Conservation (phyloP, 176 grass and related monocot genomes). For the Chloris gayana region DNA sequence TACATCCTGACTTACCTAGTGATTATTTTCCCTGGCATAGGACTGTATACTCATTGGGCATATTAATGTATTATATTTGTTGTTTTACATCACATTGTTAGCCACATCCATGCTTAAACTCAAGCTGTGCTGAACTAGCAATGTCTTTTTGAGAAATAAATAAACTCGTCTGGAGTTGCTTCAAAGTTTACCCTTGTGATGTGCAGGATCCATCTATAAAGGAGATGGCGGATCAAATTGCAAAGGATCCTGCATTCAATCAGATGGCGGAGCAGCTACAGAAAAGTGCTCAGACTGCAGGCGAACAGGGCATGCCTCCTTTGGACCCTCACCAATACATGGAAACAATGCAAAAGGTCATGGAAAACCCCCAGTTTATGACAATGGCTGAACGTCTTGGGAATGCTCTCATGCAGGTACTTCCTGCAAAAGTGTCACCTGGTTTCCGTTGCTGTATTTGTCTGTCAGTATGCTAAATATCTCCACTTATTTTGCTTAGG, state of each 20-base stretch:
- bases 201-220: constrained; percentile 89
- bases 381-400: constrained; percentile 88
- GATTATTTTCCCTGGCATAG: not conserved
- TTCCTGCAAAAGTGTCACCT: constrained; percentile 1
- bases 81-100: constrained; percentile 17
- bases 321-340: constrained; percentile 84
- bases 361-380: constrained; percentile 92
- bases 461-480: constrained; percentile 1
- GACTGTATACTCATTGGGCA: not conserved
- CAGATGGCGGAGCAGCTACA: constrained; percentile 93
- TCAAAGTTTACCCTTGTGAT: constrained; percentile 25
- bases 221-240: constrained; percentile 95
- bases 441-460: constrained; percentile 1
- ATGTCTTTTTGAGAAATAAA: constrained; percentile 5
- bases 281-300: constrained; percentile 62
- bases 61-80: not conserved
- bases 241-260: constrained; percentile 78
- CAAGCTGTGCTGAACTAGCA: constrained; percentile 20
- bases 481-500: constrained; percentile 50
- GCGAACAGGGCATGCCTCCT: constrained; percentile 66
- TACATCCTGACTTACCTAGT: constrained; percentile 3
- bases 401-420: constrained; percentile 89
- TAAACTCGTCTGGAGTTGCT: not conserved
- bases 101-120: constrained; percentile 5
- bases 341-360: constrained; percentile 92